Conservation (phyloP, 768 basidiomycete genomes). For the Coprinopsis marcescibilis region DNA sequence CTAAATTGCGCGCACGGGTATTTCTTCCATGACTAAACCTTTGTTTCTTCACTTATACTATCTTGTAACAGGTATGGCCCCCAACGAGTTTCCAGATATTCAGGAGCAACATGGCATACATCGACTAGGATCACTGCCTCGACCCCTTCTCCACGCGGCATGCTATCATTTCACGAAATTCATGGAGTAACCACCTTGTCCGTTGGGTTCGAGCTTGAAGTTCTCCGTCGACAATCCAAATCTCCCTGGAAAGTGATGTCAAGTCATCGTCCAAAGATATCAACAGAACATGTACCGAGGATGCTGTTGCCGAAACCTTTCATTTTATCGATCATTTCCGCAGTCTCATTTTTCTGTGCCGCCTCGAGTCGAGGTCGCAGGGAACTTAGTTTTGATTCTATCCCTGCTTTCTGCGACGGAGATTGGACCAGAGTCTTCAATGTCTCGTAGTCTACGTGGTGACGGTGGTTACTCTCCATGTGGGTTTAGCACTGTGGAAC, state of each 20-base stretch:
- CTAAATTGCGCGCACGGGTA: slow-evolving; percentile 62
- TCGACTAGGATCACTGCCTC: slow-evolving; percentile 22
- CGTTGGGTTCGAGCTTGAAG: slow-evolving; percentile 93
- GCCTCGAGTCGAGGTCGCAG: slow-evolving; percentile 67
- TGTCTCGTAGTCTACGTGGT: slow-evolving; percentile 81
- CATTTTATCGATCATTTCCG: slow-evolving; percentile 88
- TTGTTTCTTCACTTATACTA: not conserved
- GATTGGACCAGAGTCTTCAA: slow-evolving; percentile 62
- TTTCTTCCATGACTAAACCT: not conserved
- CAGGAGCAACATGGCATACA: slow-evolving; percentile 34
- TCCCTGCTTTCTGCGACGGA: slow-evolving; percentile 39
- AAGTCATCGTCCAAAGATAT: not conserved
- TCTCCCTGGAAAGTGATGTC: slow-evolving; percentile 47
- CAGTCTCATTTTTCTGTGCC: slow-evolving; percentile 81
- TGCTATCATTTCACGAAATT: slow-evolving; percentile 51
- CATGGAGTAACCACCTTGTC: slow-evolving; percentile 93
- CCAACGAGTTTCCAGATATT: slow-evolving; percentile 32
- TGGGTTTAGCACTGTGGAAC: not conserved
- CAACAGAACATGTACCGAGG: slow-evolving; percentile 50
- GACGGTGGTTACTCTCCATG: slow-evolving; percentile 7
- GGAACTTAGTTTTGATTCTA: slow-evolving; percentile 41
- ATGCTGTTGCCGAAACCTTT: slow-evolving; percentile 90
- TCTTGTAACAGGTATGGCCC: slow-evolving; percentile 39
- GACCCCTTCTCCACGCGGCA: too few relatives aligned
- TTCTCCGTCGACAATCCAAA: slow-evolving; percentile 95